Evolutionary conservation across 2,329 filamentous ascomycete genomes (phyloP), one percentile per base, ranked within the genome.

Genomic region (Sporothrix protearum): DNA sequence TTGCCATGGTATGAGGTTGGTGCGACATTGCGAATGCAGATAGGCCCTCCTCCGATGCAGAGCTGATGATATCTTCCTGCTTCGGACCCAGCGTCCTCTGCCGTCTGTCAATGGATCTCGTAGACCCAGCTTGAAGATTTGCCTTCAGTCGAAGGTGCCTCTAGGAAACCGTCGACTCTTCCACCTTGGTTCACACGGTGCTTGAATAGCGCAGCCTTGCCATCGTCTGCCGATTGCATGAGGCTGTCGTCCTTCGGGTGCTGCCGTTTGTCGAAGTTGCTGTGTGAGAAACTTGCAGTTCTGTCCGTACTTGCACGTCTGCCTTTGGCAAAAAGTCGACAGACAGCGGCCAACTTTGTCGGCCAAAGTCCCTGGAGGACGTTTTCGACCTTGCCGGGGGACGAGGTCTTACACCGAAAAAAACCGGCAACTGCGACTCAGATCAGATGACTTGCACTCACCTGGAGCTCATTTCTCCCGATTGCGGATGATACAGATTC

Each of bases 11-110:
- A 72, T 68, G 16, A 45, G 61, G 12, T 7, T 68, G 19, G 68
- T 45, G 45, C 69, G 1, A 71, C 19, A 28, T 55, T 6, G 19
- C 69, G 63, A 22, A 72, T 71, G 55, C 53, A 72, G 47, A 57
- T 8, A 73, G 9, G n/a, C 71, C 71, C 8, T 71, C 64, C 22
- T 73, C 71, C 2, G 71, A 57, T 4, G 69, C 1, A 73, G 64
- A 2, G 45, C 3, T 0, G 39, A 42, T n/a, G 8, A 73, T 14
- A 2, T 59, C 57, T 3, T 73, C 55, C 19, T 73, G 71, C 28
- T 51, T 63, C 9, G 28, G 19, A 6, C 66, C 66, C 69, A 5
- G 69, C 45, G 3, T 57, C 64, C 14, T 33, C 7, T 10, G 14
- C 30, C 1, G n/a, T n/a, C 16, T 25, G 6, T 70, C 53, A 2